Evolutionary conservation across 257 asterid genomes (phyloP).

Genomic region (Dorcoceras hygrometricum): DNA sequence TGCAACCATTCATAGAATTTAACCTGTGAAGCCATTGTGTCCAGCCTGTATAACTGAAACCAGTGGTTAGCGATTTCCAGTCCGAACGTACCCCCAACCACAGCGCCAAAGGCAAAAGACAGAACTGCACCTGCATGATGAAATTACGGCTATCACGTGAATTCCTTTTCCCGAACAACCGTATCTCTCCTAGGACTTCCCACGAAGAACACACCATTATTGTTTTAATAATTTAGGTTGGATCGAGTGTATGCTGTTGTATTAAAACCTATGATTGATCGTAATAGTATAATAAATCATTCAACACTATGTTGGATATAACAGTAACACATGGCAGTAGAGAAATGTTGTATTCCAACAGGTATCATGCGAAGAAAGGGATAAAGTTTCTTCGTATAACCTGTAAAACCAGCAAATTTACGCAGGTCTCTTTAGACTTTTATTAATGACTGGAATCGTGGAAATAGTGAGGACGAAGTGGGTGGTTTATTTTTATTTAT

Average conservation of each 20-base stretch:
- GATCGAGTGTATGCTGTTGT: neutral
- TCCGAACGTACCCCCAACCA: slow-evolving; percentile 74
- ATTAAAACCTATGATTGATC: no score
- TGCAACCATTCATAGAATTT: slow-evolving; percentile 92
- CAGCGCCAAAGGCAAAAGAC: slow-evolving; percentile 74
- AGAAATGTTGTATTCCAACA: neutral
- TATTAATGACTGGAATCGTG: no score
- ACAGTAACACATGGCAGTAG: neutral
- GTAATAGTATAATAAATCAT: no score
- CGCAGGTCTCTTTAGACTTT: neutral
- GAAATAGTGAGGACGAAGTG: no score
- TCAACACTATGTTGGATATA: neutral
- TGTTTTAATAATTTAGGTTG: neutral
- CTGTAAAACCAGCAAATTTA: neutral
- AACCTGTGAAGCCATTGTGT: slow-evolving; percentile 73
- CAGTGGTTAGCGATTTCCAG: slow-evolving; percentile 77
- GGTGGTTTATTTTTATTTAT: no score
- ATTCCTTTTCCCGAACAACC: neutral
- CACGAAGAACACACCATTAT: neutral
- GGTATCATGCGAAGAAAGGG: neutral
- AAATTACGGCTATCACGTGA: slow-evolving; percentile 5
- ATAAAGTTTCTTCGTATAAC: neutral
- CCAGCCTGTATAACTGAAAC: slow-evolving; percentile 68
- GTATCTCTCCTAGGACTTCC: neutral
- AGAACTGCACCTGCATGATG: slow-evolving; percentile 60